Base-by-base conservation (phyloP, 441 rosid species). In the Macaranga tanarius region DNA sequence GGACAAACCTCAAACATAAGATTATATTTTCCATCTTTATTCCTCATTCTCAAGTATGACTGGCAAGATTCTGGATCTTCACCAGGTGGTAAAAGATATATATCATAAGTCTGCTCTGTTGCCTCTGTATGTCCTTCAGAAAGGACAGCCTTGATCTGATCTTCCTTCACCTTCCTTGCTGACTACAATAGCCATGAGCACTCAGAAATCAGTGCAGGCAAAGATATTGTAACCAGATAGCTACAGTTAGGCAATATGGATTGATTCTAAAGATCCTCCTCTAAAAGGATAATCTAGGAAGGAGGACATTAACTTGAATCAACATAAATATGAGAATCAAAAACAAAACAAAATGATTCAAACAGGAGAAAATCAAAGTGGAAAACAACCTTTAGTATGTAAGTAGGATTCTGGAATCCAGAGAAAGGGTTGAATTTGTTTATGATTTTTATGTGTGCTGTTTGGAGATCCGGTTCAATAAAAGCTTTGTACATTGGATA, bases 401-500 rank as follows among this genome's bases (percentile, higher is more conserved):
- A 95, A 31, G 99, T 95, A 17, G 99, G 97, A 83, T 84, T 89
- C 73, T 95, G 98, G 82, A 95, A 95, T 79, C 99, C 98, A 17
- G 93, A 77, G 83, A 95, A 93, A 13, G 99, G 99, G 75, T 95
- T 95, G 81, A 95, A 95, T 80, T 90, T 95, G 86, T 95, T 95
- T 70, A 84, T 83, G 73, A 95, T 93, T 84, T 85, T 92, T 65
- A 95, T 86, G 62, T 95, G 99, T 55, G 98, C 98, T 55, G 98
- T 95, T 87, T 87, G 89, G 72, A 95, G 98, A 83, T 93, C 99
- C 61, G 99, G 98, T 83, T 95, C 99, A 25, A 95, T 95, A 79
- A 87, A 95, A 79, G 99, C 99, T 84, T 95, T 95, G 86, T 95
- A 95, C 99, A 95, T 95, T 28, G 99, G 98, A 83, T 91, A 95